Base-by-base conservation (phyloP, 75 land plant genomes). In the Pinus tabuliformis region DNA sequence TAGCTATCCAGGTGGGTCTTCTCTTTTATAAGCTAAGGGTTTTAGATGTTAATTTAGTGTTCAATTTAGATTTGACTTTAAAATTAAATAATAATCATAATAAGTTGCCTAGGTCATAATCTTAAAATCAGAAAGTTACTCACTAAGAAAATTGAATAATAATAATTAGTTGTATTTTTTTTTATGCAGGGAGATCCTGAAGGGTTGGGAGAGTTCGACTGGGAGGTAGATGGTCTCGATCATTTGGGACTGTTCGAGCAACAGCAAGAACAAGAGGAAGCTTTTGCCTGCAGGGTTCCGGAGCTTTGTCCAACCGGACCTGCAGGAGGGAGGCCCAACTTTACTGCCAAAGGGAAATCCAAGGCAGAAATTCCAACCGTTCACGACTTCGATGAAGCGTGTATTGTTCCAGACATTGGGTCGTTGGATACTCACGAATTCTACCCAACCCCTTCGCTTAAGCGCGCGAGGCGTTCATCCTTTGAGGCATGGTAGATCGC, bases 341-440 rank as follows among this genome's bases (percentile, higher is more conserved):
- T 24, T 22, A 3, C 57, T 24, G 37, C 15, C 33, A 72, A 72
- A 54, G 73, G 57, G 15, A 72, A 72, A 12, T 72, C 57, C 14
- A 72, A 54, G 73, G 0, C 57, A 2, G 14, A 72, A 52, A 22
- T 52, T n/a, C 49, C 15, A 20, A 21, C 45, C 17, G 28, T 26
- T 22, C 57, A 16, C n/a, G 73, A 72, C 42, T 72, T 42, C 49
- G 73, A 72, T 72, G 73, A 72, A 49, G 37, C 24, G 21, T 72
- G 45, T 15, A 3, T 72, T 8, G 73, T 72, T 54, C 73, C 73
- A 49, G 73, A 72, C 18, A 72, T 72, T 14, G 73, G 57, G 11
- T 45, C 45, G 33, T 17, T 72, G 33, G 30, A 52, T 3, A 72
- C 24, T 20, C 42, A 49, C 4, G 73, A 49, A 13, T 72, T n/a